phyloP scores from a whole-genome alignment of 345 rosid genomes.

The Murraya koenigii region DNA sequence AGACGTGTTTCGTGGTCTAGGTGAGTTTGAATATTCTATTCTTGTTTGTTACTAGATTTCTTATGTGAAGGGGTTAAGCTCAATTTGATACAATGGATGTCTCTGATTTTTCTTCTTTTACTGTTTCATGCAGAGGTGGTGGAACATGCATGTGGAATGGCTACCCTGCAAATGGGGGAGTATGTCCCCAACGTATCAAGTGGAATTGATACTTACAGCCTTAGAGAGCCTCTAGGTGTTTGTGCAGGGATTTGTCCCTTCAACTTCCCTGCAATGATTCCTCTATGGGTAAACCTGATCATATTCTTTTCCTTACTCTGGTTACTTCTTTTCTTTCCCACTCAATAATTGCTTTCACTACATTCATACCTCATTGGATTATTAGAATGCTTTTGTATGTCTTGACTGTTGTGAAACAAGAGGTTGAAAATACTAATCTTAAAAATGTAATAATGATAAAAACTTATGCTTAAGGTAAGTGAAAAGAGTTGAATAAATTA shows the following conservation, averaged over 20 bases:
- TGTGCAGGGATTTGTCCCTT: constrained; percentile 99
- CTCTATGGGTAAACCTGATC: constrained; percentile 70
- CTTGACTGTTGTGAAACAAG: not conserved
- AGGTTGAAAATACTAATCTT: not conserved
- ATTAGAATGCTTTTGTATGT: not conserved
- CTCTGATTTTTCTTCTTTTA: not conserved
- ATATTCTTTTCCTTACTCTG: not conserved
- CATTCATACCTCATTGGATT: not conserved
- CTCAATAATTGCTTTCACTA: not conserved
- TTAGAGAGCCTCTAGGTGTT: constrained; percentile 93
- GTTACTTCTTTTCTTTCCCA: not conserved
- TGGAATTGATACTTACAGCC: constrained; percentile 91
- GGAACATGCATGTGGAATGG: constrained; percentile 99
- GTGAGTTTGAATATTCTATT: constrained; percentile 31
- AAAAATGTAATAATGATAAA: not conserved
- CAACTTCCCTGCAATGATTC: constrained; percentile 99
- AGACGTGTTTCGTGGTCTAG: constrained; percentile 96
- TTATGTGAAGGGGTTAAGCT: not conserved
- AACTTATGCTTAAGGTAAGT: not conserved
- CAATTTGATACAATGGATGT: not conserved
- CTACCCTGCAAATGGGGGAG: constrained; percentile 92
- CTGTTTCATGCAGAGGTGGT: constrained; percentile 72
- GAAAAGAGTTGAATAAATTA: not conserved
- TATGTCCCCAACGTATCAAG: constrained; percentile 81
- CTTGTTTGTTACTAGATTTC: constrained; percentile 11